phyloP scores from a whole-genome alignment of 2,329 filamentous ascomycete genomes.

The Ophiostoma perfectum region DNA sequence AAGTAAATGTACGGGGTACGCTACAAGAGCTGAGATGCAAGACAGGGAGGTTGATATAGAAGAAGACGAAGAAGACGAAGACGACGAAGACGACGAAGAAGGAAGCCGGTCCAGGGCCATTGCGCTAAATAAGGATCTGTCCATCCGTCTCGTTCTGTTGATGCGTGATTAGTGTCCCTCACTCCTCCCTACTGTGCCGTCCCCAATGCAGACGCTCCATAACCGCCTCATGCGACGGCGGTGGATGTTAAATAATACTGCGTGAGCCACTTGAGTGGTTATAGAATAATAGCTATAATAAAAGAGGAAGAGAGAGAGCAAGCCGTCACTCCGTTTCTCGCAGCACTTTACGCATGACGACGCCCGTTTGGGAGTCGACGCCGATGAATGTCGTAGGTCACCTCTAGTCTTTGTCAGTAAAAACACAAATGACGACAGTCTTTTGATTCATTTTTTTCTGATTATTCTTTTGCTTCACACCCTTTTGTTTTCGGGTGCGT shows the following conservation, averaged over 20 bases:
- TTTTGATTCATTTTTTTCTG: neutral
- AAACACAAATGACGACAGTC: conserved; percentile 6
- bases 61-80: neutral
- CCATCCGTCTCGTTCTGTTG: neutral
- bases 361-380: conserved; percentile 9
- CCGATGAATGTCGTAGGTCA: neutral
- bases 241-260: no score
- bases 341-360: conserved; percentile 4
- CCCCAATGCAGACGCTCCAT: neutral
- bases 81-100: neutral
- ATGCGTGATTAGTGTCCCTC: no score
- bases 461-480: neutral
- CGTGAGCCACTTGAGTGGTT: neutral
- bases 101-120: neutral
- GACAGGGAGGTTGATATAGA: neutral
- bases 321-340: neutral
- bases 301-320: neutral
- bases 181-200: no score
- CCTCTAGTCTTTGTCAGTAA: neutral
- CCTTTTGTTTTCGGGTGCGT: neutral
- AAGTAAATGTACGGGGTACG: neutral
- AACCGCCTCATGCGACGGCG: neutral
- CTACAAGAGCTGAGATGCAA: neutral
- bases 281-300: neutral
- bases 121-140: neutral